Percentiles rank a stretch among this genome's conserved stretches.
Evolutionary conservation across 2,329 filamentous ascomycete genomes (phyloP).

Genomic region (Gaeumannomyces sp.): DNA sequence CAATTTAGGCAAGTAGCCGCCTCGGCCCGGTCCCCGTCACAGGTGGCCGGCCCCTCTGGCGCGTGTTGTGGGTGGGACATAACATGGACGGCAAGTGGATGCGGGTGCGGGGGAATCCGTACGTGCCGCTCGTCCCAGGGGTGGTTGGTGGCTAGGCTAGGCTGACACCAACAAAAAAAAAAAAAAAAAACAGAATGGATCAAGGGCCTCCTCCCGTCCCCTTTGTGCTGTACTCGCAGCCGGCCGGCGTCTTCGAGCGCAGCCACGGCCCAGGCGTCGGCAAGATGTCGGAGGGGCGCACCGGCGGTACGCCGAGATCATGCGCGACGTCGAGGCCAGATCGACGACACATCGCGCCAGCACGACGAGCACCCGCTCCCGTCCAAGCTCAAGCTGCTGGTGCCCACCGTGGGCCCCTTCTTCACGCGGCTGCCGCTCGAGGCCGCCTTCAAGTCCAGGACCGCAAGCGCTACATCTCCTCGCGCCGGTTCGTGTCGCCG

Average conservation of each 20-base stretch:
- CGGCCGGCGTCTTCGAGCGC: conserved; percentile 72
- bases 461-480: conserved; percentile 76
- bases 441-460: conserved; percentile 90
- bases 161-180: too few relatives aligned
- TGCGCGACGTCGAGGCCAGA: conserved; percentile 83
- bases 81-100: not conserved
- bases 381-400: conserved; percentile 87
- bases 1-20: conserved; percentile 62
- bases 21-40: not conserved
- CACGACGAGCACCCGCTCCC: conserved; percentile 57
- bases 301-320: conserved; percentile 87
- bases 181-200: conserved; percentile 80
- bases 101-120: too few relatives aligned
- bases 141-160: not conserved
- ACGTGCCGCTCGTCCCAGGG: too few relatives aligned
- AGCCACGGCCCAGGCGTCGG: conserved; percentile 57
- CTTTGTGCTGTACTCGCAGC: conserved; percentile 93
- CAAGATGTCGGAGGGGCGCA: conserved; percentile 73
- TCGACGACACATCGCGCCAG: conserved; percentile 83
- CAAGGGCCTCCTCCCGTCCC: conserved; percentile 88
- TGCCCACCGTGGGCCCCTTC: conserved; percentile 87
- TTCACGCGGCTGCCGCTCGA: conserved; percentile 84
- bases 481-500: conserved; percentile 84
- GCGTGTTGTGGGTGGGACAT: not conserved
- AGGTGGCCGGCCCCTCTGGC: not conserved